Base-by-base conservation (phyloP, 1,284 basidiomycete genomes). In the Phellopilus nigrolimitatus region DNA sequence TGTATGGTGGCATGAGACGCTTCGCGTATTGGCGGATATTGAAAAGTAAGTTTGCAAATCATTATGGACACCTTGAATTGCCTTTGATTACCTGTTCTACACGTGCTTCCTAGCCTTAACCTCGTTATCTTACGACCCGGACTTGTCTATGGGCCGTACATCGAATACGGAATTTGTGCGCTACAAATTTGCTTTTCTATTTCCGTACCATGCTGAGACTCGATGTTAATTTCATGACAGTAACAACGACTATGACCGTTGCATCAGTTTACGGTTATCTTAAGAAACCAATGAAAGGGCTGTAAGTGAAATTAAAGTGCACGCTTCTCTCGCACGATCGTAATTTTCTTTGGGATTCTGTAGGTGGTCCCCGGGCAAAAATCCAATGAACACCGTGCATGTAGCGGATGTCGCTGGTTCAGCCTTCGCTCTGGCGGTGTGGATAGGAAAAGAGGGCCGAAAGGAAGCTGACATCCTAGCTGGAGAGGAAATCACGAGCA, bases 1-100 rank as follows among this genome's bases (percentile, higher is more conserved):
- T 9, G 79, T 75, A 19, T 95, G 91, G 91, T 94, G 91, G 90
- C 91, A 94, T 61, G 91, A 94, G 71, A 80, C 85, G 1, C 68
- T 91, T 36, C 78, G 91, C 28, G 82, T 80, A 59, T 64, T 94
- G 55, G 88, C 82, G 33, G 76, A 78, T n/a, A 83, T 93, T 39
- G 69, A 79, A 56, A 76, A 80, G 84, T 88, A 63, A 52, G 79
- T 69, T 3, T 30, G 27, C n/a, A 21, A 42, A 47, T 49, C 6
- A 9, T 17, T 48, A 6, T 24, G 15, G 17, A 17, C 46, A 3
- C 31, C 10, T 37, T 28, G 40, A 31, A 3, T 31, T 54, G 30
- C 28, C 22, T 36, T 5, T 37, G 34, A 37, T 17, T 17, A 17
- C 34, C n/a, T 15, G 34, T 40, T 8, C 33, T 19, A 22, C 33